Evolutionary conservation across 2,329 filamentous ascomycete genomes (phyloP).

Genomic region (Setomelanomma holmii): DNA sequence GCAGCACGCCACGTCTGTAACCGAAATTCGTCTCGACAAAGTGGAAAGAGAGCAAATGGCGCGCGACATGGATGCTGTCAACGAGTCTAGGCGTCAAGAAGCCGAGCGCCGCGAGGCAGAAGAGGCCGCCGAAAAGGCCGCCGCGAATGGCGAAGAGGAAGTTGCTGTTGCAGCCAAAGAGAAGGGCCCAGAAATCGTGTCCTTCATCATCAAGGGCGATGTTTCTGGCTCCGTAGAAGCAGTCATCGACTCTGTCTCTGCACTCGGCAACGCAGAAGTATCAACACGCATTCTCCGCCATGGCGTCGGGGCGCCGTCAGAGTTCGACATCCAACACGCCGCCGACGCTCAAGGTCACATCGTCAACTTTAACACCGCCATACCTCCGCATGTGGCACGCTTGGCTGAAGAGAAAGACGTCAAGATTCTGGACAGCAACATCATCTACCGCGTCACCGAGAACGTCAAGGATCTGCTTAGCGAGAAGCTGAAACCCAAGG

Average conservation of each 20-base stretch:
- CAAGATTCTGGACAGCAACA: constrained; percentile 80
- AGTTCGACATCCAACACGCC: constrained; percentile 90
- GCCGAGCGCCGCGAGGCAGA: constrained; percentile 69
- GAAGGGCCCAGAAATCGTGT: constrained; percentile 65
- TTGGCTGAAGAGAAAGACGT: constrained; percentile 76
- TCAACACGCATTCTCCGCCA: constrained; percentile 77
- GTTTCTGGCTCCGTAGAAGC: constrained; percentile 95
- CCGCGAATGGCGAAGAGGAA: constrained; percentile 24
- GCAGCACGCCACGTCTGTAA: constrained; percentile 76
- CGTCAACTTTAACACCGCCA: constrained; percentile 82
- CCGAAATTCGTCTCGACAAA: constrained; percentile 77
- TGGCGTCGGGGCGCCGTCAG: constrained; percentile 77
- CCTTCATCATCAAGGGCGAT: constrained; percentile 90
- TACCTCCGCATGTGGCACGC: constrained; percentile 71
- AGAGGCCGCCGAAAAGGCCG: constrained; percentile 52
- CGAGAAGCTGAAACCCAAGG: constrained; percentile 69
- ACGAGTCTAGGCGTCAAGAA: constrained; percentile 65
- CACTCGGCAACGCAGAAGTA: constrained; percentile 86
- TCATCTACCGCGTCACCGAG: constrained; percentile 83
- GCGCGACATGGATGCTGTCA: constrained; percentile 77
- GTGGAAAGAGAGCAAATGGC: constrained; percentile 71
- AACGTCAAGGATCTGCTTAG: constrained; percentile 73
- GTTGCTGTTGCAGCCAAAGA: constrained; percentile 45
- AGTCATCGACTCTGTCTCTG: constrained; percentile 76
- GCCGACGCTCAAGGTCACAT: constrained; percentile 76